These are phyloP conservation scores for Metschnikowia similis DNA, from an alignment of 805 yeast genomes.

Conservation along the genomic window DNA sequence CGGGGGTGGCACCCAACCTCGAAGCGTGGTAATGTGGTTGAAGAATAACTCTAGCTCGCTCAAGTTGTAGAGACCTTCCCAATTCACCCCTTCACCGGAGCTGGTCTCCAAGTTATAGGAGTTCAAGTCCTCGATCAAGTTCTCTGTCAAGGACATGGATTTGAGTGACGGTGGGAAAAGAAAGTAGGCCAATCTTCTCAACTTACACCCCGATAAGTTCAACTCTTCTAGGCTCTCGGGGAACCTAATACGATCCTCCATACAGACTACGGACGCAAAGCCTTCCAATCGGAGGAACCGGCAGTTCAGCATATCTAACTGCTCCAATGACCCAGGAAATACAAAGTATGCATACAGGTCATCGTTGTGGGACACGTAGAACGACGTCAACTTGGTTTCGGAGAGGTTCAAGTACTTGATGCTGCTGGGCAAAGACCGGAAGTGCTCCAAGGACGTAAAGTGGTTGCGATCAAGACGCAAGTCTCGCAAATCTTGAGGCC, in stretches of 20 bases:
- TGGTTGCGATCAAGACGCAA: constrained; percentile 23
- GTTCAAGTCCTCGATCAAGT: constrained; percentile 19
- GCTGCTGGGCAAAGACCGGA: constrained; percentile 19
- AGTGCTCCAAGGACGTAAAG: constrained; percentile 16
- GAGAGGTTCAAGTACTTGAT: constrained; percentile 25
- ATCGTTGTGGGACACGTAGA: constrained; percentile 9
- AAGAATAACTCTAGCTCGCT: constrained; percentile 19
- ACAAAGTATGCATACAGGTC: constrained; percentile 18
- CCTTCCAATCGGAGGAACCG: constrained; percentile 8
- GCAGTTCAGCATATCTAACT: constrained; percentile 21
- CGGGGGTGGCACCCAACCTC: constrained; percentile 19
- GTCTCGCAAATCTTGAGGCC: constrained; percentile 23
- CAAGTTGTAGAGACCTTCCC: constrained; percentile 24
- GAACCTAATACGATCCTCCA: constrained; percentile 19
- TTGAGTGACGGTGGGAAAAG: constrained; percentile 22
- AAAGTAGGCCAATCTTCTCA: constrained; percentile 19
- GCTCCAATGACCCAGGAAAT: constrained; percentile 26
- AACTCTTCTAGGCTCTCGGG: constrained; percentile 20
- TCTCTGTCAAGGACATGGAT: constrained; percentile 23
- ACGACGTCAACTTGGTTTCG: constrained; percentile 17
- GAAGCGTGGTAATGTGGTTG: constrained; percentile 19
- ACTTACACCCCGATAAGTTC: constrained; percentile 23
- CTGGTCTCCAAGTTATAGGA: constrained; percentile 15
- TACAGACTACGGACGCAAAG: neutral
- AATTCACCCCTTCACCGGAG: constrained; percentile 11